Evolutionary conservation across 2,329 filamentous ascomycete genomes (phyloP), one percentile per base, ranked within the genome.

Genomic region (Colletotrichum orchidophilum): DNA sequence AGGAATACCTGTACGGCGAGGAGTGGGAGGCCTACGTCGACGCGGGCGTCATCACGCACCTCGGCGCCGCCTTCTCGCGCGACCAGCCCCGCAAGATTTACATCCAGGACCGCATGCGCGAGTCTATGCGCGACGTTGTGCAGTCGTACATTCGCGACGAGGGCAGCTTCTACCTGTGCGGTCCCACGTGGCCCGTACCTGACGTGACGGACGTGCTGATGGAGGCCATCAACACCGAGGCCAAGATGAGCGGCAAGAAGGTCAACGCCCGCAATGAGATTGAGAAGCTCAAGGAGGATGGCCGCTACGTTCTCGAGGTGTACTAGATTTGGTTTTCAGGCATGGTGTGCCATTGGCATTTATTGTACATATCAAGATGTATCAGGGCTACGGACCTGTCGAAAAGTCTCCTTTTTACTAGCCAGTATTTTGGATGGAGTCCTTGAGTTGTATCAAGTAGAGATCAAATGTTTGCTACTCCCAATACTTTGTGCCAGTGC

Each of bases 81-180:
- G 96, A 99, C 80, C 96, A 99, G 88, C 93, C 94, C 18, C 88
- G 98, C 86, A 99, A 99, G 91, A 97, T 99, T 75, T 99, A 99
- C 84, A 99, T 99, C 79, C 96, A 99, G 86, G 96, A 99, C 81
- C 91, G 95, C 75, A 99, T 99, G 96, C 88, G 96, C 69, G 88
- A 98, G 88, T 94, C 92, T 0, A 84, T 98, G 71, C 84, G 86
- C 54, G 92, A 96, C 73, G 97, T 99, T 74, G 88, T 94, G 70
- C 86, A 95, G 82, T 93, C 95, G 0, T 98, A 98, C 81, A 90
- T 98, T 75, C 86, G 91, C 78, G 90, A 98, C 75, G 92, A 96
- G 77, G 96, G 96, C 67, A 92, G 93, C 39, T 99, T 99, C 85
- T 99, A 99, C 83, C 92, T 99, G 21, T 99, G 96, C 81, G 96